A percentile compares a stretch with the other conserved stretches of the same genome.
Conservation (phyloP, 208 protist species). For the Leishmania martiniquensis region DNA sequence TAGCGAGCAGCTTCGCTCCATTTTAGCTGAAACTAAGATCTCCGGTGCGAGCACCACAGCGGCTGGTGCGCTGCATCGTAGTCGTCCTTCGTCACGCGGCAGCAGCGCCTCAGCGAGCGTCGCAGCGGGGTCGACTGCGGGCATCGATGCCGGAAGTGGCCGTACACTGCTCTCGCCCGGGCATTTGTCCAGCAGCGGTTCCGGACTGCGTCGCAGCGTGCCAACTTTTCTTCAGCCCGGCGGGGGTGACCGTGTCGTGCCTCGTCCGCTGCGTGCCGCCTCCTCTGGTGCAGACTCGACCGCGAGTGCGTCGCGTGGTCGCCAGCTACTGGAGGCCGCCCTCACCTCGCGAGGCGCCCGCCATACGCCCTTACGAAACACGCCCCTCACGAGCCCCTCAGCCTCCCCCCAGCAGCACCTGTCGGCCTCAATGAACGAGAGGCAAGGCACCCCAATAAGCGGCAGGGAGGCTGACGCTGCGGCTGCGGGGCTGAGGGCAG, state of each 20-base stretch:
- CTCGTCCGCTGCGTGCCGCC: neutral
- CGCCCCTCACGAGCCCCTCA: neutral
- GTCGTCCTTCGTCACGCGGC: slow-evolving; percentile 8
- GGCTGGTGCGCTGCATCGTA: neutral
- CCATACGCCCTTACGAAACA: neutral
- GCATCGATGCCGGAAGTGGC: neutral
- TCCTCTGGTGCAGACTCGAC: neutral
- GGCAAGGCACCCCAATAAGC: neutral
- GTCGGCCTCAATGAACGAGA: neutral
- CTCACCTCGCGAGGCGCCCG: slow-evolving; percentile 21
- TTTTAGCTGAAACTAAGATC: neutral
- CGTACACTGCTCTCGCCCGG: neutral
- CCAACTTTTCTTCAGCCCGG: slow-evolving; percentile 22
- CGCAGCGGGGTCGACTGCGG: neutral
- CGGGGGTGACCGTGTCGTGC: neutral
- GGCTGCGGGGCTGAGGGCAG: neutral
- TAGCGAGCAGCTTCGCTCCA: neutral
- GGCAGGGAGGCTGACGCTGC: neutral
- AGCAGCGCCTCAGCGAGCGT: slow-evolving; percentile 9
- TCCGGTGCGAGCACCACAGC: neutral
- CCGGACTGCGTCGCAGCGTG: slow-evolving; percentile 8
- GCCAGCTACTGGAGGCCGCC: slow-evolving; percentile 31
- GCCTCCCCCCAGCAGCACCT: neutral
- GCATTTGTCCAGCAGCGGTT: neutral
- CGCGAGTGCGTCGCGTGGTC: slow-evolving; percentile 18